These are phyloP conservation scores for Fusarium globosum DNA, from an alignment of 2,329 filamentous ascomycete species.

Conservation along the genomic window DNA sequence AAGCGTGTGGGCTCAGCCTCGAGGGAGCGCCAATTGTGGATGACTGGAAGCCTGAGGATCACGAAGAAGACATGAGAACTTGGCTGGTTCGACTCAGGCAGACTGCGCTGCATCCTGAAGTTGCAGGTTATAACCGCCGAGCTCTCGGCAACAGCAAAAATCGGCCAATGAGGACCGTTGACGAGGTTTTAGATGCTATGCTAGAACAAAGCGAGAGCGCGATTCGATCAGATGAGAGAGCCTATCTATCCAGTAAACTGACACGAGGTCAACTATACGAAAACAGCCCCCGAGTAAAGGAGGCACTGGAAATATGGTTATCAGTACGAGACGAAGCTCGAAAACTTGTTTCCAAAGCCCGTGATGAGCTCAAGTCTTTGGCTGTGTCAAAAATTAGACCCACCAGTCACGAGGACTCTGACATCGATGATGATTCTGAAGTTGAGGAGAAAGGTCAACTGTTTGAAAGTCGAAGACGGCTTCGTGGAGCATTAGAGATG, in stretches of 20 bases:
- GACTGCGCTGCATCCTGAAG: slow-evolving; percentile 86
- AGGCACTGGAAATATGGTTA: slow-evolving; percentile 78
- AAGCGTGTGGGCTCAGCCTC: slow-evolving; percentile 72
- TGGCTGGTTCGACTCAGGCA: slow-evolving; percentile 85
- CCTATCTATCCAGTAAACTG: slow-evolving; percentile 71
- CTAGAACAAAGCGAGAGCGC: slow-evolving; percentile 81
- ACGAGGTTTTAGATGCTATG: slow-evolving; percentile 91
- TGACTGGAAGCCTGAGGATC: slow-evolving; percentile 74
- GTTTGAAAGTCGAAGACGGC: slow-evolving; percentile 67
- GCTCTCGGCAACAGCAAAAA: slow-evolving; percentile 70
- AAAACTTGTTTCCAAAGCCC: slow-evolving; percentile 70
- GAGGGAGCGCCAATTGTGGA: slow-evolving; percentile 70
- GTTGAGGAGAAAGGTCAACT: slow-evolving; percentile 56
- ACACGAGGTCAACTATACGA: slow-evolving; percentile 82
- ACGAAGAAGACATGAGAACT: slow-evolving; percentile 77
- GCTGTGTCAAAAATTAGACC: slow-evolving; percentile 38
- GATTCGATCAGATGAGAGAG: slow-evolving; percentile 76
- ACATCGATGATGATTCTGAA: slow-evolving; percentile 50
- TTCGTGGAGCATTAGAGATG: slow-evolving; percentile 80
- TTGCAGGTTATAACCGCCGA: slow-evolving; percentile 74
- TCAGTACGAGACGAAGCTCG: slow-evolving; percentile 62
- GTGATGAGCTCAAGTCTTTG: slow-evolving; percentile 68
- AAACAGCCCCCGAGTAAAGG: slow-evolving; percentile 73
- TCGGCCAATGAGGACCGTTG: slow-evolving; percentile 80
- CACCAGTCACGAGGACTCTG: slow-evolving; percentile 11